These are phyloP conservation scores for Luffa acutangula DNA, from an alignment of 306 rosid species.

Conservation along the genomic window DNA sequence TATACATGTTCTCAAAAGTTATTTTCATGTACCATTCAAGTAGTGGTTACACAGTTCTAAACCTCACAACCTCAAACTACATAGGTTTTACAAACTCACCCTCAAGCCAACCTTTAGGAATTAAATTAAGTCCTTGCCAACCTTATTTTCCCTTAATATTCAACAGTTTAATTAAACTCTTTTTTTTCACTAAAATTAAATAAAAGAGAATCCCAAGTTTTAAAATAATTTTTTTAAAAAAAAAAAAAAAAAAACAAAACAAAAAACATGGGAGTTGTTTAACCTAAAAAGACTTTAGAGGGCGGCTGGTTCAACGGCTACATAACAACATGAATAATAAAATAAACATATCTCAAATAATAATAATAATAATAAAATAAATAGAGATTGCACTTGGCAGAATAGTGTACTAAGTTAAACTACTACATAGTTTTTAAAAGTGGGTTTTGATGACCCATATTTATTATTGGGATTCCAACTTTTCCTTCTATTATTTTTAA, in stretches of 20 bases:
- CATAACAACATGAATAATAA: background rate
- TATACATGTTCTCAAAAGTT: no score
- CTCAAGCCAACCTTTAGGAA: background rate
- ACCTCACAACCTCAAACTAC: no score
- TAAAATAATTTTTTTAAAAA: no score
- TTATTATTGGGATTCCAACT: background rate
- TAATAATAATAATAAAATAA: no score
- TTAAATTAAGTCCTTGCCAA: background rate
- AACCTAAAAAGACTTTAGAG: slow-evolving; percentile 1
- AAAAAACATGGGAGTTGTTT: background rate
- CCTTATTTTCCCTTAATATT: background rate
- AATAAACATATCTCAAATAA: no score
- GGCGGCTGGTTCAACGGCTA: slow-evolving; percentile 1
- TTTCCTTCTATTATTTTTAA: background rate
- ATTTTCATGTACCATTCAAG: no score
- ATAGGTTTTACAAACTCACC: no score
- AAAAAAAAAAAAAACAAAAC: no score
- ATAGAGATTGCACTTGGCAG: no score
- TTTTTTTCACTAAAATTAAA: background rate
- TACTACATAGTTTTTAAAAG: background rate
- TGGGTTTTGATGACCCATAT: background rate
- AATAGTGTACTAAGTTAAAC: background rate
- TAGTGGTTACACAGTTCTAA: no score
- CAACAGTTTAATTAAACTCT: background rate
- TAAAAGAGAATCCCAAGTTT: background rate